These are phyloP conservation scores for Calonectria hongkongensis DNA, from an alignment of 2,329 filamentous ascomycete genomes.

Conservation along the genomic window DNA sequence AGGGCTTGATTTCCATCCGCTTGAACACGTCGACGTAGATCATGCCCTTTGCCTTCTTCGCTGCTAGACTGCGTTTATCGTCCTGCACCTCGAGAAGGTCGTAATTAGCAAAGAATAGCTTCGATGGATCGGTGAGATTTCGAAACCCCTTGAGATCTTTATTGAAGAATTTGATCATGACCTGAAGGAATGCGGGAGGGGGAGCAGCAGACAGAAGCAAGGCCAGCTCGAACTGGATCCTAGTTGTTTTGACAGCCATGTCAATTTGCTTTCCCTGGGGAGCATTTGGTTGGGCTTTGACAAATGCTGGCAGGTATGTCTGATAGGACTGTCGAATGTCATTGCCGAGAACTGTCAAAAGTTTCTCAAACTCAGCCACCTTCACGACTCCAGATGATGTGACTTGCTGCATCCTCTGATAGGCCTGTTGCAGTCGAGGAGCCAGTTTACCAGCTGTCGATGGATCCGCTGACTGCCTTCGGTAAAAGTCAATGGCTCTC, in stretches of 20 bases:
- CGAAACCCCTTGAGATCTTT: slow-evolving; percentile 75
- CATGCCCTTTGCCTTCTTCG: slow-evolving; percentile 59
- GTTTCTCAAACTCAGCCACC: slow-evolving; percentile 76
- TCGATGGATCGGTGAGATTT: slow-evolving; percentile 76
- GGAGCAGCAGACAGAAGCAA: slow-evolving; percentile 71
- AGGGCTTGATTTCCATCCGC: slow-evolving; percentile 69
- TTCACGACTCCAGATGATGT: slow-evolving; percentile 73
- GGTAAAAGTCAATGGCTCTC: slow-evolving; percentile 71
- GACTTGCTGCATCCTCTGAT: slow-evolving; percentile 72
- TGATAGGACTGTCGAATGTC: slow-evolving; percentile 73
- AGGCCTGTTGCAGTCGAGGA: slow-evolving; percentile 73
- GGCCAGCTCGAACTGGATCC: slow-evolving; percentile 69
- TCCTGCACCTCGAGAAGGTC: slow-evolving; percentile 80
- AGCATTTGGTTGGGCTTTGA: slow-evolving; percentile 68
- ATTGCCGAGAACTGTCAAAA: slow-evolving; percentile 70
- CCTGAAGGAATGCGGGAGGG: slow-evolving; percentile 68
- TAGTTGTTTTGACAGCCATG: slow-evolving; percentile 65
- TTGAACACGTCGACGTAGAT: slow-evolving; percentile 75
- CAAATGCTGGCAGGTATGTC: slow-evolving; percentile 65
- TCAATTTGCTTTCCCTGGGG: slow-evolving; percentile 66
- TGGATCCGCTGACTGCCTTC: slow-evolving; percentile 66
- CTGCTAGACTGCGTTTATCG: slow-evolving; percentile 68
- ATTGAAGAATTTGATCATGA: slow-evolving; percentile 80
- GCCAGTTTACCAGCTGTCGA: slow-evolving; percentile 62
- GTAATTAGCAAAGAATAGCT: slow-evolving; percentile 84